phyloP scores from a whole-genome alignment of 768 basidiomycete genomes.

The Gymnopilus junonius region DNA sequence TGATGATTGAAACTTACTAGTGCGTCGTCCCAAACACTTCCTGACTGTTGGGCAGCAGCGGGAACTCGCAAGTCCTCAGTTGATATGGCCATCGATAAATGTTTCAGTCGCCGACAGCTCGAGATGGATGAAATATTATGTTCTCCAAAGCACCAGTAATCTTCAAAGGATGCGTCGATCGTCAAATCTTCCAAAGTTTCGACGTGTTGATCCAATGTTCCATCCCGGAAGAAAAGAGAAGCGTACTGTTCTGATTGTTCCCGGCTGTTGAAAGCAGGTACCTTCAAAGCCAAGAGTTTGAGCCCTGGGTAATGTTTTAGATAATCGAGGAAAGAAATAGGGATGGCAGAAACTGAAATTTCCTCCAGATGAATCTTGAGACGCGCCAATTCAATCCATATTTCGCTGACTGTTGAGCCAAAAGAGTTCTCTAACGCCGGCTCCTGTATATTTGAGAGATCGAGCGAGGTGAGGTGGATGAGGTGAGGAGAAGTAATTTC shows the following conservation, averaged over 20 bases:
- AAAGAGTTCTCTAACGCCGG: neutral
- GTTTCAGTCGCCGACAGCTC: neutral
- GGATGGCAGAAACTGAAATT: neutral
- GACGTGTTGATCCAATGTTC: neutral
- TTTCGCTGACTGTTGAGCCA: neutral
- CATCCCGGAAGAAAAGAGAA: neutral
- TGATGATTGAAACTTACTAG: neutral
- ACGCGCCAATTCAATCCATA: neutral
- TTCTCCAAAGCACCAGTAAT: conserved; percentile 1
- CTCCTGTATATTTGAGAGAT: neutral
- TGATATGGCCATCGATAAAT: neutral
- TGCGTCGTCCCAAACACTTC: neutral
- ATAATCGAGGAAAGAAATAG: neutral
- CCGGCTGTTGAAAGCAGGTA: neutral
- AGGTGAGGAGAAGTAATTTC: conserved; percentile 4
- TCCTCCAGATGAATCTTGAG: neutral
- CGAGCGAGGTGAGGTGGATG: conserved; percentile 6
- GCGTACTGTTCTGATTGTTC: neutral
- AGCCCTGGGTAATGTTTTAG: neutral
- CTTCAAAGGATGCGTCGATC: neutral
- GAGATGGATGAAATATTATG: neutral
- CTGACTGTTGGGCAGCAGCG: neutral
- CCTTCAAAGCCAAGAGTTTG: neutral
- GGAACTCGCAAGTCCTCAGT: neutral
- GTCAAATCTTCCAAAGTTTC: neutral